phyloP scores from a whole-genome alignment of 1,139 yeast species.

The Lodderomyces orthopsilosis region DNA sequence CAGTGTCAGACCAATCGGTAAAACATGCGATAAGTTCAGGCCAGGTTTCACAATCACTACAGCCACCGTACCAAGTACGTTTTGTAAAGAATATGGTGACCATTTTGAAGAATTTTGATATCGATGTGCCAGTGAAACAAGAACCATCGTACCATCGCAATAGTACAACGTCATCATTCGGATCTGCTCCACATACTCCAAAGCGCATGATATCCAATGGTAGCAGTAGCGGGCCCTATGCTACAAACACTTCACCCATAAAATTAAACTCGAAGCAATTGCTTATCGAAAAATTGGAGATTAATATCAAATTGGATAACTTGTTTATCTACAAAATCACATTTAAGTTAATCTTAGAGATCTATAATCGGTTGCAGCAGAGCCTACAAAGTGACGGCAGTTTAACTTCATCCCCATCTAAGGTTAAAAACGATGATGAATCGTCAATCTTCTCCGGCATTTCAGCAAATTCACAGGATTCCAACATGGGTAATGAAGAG shows the following conservation, averaged over 20 bases:
- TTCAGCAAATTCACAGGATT: conserved; percentile 25
- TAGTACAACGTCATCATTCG: conserved; percentile 9
- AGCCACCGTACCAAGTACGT: conserved; percentile 33
- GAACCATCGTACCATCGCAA: conserved; percentile 7
- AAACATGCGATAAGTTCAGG: conserved; percentile 14
- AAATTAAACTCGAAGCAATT: conserved; percentile 42
- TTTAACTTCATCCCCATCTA: neutral
- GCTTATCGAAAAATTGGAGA: conserved; percentile 45
- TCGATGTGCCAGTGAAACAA: conserved; percentile 13
- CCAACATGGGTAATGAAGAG: conserved; percentile 29
- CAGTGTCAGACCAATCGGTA: neutral
- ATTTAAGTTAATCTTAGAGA: conserved; percentile 29
- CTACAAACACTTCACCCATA: conserved; percentile 33
- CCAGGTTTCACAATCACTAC: conserved; percentile 6
- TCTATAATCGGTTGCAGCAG: conserved; percentile 24
- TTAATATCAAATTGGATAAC: conserved; percentile 41
- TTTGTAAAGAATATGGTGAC: conserved; percentile 35
- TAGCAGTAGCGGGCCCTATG: conserved; percentile 2
- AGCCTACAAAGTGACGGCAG: conserved; percentile 10
- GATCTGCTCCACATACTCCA: conserved; percentile 13
- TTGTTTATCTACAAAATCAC: conserved; percentile 40
- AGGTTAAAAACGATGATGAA: conserved; percentile 15
- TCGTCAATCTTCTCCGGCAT: conserved; percentile 38
- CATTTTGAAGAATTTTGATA: conserved; percentile 42
- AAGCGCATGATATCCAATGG: conserved; percentile 8